Conservation (phyloP, 208 protist genomes). For the Polymyxa betae region DNA sequence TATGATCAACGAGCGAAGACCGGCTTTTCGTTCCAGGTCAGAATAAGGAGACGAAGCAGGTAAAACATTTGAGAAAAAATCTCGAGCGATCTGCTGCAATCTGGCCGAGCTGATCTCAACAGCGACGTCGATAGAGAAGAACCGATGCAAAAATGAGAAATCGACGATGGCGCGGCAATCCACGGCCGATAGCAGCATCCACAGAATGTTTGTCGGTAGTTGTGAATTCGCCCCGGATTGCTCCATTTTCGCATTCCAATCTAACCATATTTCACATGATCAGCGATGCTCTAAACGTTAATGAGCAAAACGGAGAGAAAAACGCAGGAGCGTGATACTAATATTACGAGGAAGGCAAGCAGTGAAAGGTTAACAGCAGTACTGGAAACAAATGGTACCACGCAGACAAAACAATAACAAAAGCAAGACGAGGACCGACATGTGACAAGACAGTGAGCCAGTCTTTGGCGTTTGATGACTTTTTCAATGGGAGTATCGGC, state of each 20-base stretch:
- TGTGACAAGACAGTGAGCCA: constrained; percentile 12
- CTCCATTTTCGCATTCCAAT: not conserved
- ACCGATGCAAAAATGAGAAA: constrained; percentile 73
- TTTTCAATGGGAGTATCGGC: constrained; percentile 26
- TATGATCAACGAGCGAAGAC: not conserved
- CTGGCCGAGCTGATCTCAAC: not conserved
- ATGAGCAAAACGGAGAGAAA: not conserved
- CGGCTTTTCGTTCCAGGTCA: not conserved
- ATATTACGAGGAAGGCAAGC: not conserved
- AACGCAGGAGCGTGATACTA: not conserved
- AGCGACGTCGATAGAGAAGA: constrained; percentile 69
- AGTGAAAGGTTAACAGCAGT: too few species aligned
- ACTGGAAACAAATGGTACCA: not conserved
- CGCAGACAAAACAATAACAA: not conserved
- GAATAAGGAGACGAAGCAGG: not conserved
- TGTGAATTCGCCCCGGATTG: too few species aligned
- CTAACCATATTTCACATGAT: not conserved
- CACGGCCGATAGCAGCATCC: constrained; percentile 73
- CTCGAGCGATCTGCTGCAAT: not conserved
- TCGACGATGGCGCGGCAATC: constrained; percentile 65
- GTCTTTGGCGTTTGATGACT: not conserved
- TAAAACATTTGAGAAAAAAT: not conserved
- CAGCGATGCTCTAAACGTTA: not conserved
- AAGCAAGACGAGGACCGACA: not conserved
- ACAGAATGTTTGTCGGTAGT: constrained; percentile 59